Evolutionary conservation across 306 rosid species (phyloP).

Genomic region (Datisca glomerata): DNA sequence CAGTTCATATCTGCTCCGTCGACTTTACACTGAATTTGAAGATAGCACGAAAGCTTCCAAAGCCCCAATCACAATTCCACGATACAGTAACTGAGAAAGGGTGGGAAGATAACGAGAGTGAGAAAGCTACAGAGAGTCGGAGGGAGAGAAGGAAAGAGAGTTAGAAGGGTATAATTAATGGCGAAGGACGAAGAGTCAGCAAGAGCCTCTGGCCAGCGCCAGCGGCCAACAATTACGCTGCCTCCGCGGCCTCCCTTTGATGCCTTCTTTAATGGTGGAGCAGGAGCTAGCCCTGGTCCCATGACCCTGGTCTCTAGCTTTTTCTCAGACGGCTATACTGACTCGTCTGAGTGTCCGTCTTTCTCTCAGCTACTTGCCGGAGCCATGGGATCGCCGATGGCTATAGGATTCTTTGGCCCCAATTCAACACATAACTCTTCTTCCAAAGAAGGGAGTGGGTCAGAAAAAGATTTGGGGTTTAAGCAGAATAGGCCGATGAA

Average conservation of each 20-base stretch:
- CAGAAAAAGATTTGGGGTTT: constrained; percentile 38
- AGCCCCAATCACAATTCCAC: no score
- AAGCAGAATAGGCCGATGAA: constrained; percentile 79
- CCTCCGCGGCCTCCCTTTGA: constrained; percentile 86
- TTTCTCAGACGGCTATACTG: constrained; percentile 40
- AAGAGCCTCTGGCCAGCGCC: constrained; percentile 22
- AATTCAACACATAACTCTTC: constrained; percentile 21
- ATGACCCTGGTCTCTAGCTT: constrained; percentile 91
- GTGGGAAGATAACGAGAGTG: not conserved
- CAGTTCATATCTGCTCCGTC: constrained; percentile 15
- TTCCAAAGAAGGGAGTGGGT: constrained; percentile 23
- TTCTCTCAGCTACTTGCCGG: constrained; percentile 98
- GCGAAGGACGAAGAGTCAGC: constrained; percentile 40
- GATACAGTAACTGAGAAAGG: not conserved
- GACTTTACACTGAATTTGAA: constrained; percentile 30
- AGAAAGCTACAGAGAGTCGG: not conserved
- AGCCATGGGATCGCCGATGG: constrained; percentile 89
- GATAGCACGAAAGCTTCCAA: constrained; percentile 27
- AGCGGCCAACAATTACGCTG: constrained; percentile 61
- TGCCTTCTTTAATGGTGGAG: constrained; percentile 51
- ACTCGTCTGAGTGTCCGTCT: constrained; percentile 37
- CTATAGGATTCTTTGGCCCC: constrained; percentile 16
- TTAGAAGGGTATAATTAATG: constrained; percentile 19
- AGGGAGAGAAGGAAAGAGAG: not conserved
- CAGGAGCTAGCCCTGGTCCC: constrained; percentile 82